Percentiles rank a stretch among this genome's conserved stretches.
phyloP scores from a whole-genome alignment of 805 yeast species.

The Metschnikowia picachoensis region DNA sequence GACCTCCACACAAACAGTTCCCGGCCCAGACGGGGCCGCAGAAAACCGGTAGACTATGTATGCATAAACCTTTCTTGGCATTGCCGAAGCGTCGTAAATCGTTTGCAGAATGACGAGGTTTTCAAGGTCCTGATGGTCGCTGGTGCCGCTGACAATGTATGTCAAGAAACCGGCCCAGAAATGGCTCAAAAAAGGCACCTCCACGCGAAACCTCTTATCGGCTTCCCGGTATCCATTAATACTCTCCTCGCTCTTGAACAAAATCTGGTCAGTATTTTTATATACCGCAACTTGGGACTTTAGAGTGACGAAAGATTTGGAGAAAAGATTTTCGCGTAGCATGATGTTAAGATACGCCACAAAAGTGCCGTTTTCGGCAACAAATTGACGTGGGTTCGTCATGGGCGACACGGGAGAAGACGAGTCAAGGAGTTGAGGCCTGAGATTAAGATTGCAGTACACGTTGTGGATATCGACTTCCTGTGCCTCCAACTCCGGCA shows the following conservation, averaged over 20 bases:
- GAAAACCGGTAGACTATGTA: constrained; percentile 13
- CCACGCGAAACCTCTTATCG: constrained; percentile 20
- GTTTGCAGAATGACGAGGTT: constrained; percentile 30
- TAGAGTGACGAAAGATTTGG: constrained; percentile 20
- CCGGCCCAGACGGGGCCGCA: constrained; percentile 1
- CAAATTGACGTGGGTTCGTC: constrained; percentile 12
- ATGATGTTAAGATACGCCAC: constrained; percentile 11
- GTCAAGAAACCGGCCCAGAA: constrained; percentile 40
- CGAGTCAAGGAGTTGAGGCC: constrained; percentile 1
- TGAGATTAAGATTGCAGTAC: constrained; percentile 9
- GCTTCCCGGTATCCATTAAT: constrained; percentile 29
- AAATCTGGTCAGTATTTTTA: constrained; percentile 15
- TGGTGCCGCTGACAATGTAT: constrained; percentile 31
- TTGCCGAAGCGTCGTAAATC: constrained; percentile 22
- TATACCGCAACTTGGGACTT: constrained; percentile 27
- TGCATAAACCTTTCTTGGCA: constrained; percentile 3
- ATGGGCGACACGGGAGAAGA: constrained; percentile 17
- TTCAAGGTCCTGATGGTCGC: constrained; percentile 14
- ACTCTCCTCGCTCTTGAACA: constrained; percentile 25
- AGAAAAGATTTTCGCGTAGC: not conserved
- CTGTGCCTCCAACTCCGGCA: constrained; percentile 7
- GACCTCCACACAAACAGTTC: constrained; percentile 5
- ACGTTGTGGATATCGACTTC: constrained; percentile 11
- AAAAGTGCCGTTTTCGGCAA: constrained; percentile 14
- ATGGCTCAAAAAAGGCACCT: constrained; percentile 34